Percentiles rank a stretch among this genome's conserved stretches.
phyloP scores from a whole-genome alignment of 371 early-diverging fungal genomes.

The Funneliformis caledonium region DNA sequence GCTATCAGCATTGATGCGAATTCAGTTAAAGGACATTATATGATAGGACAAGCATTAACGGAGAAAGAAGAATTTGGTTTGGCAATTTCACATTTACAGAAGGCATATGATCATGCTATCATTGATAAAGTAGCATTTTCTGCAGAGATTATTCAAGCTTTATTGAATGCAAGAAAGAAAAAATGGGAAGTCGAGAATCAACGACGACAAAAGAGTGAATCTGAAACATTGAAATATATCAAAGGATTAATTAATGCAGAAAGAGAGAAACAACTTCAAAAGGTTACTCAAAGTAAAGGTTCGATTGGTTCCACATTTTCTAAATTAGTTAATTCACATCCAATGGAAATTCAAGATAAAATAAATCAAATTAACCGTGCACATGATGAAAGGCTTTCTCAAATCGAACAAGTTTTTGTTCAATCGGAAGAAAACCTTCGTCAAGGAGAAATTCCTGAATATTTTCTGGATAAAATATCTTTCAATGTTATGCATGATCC shows the following conservation, averaged over 20 bases:
- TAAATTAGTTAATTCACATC: conserved; percentile 6
- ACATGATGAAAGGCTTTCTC: conserved; percentile 38
- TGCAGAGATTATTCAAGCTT: conserved; percentile 63
- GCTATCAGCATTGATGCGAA: conserved; percentile 68
- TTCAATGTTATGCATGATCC: conserved; percentile 52
- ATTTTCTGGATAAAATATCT: conserved; percentile 49
- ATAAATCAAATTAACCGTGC: conserved; percentile 10
- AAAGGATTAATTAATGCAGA: conserved; percentile 60
- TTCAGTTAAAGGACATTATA: conserved; percentile 69
- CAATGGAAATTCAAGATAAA: conserved; percentile 24
- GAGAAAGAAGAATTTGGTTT: conserved; percentile 55
- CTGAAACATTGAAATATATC: conserved; percentile 64
- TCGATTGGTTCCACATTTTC: conserved; percentile 5
- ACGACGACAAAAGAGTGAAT: conserved; percentile 59
- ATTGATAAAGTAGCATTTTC: conserved; percentile 61
- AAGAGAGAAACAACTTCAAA: conserved; percentile 44
- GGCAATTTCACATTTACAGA: conserved; percentile 61
- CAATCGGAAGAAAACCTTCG: conserved; percentile 48
- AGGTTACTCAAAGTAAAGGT: conserved; percentile 1
- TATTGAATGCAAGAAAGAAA: conserved; percentile 60
- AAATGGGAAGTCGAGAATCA: conserved; percentile 66
- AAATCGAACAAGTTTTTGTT: conserved; percentile 43
- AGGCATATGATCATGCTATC: conserved; percentile 60
- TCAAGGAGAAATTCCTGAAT: conserved; percentile 52
- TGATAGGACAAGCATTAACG: conserved; percentile 65